Base-by-base conservation (phyloP, 1,139 yeast genomes). In the Tardiomyces blankii region DNA sequence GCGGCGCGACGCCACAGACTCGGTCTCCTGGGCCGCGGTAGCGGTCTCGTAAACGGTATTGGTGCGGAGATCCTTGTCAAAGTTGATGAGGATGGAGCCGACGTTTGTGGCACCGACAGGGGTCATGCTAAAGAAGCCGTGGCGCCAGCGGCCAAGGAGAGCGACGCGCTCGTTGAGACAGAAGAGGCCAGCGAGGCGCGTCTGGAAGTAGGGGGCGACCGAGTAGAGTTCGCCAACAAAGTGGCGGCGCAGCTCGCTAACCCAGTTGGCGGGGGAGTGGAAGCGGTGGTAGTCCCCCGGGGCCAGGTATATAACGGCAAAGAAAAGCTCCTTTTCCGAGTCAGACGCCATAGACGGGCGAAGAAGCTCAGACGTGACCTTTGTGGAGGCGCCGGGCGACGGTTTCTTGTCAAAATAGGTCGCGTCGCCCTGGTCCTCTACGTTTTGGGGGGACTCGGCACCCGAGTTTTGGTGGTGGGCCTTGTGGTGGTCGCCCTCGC, bases 91-190 rank as follows among this genome's bases (percentile, higher is more conserved):
- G 54, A 93, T 91, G 57, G 95, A 83, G 18, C 99, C 99, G 38
- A 93, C 99, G 64, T 93, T 93, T 6, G 98, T 93, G 27, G 99
- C 99, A 23, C 99, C 99, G 11, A 93, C 98, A 0, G 98, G 97
- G 2, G 95, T 89, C 99, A 93, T 93, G 51, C 95, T 83, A 68
- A 91, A 91, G 61, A 93, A 93, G 0, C 99, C 99, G 63, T 91
- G 77, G 61, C 85, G 85, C 97, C 98, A 93, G 58, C 86, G 81
- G 2, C 99, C 99, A 50, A 93, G 74, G 44, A 93, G 70, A 0
- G 97, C 95, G 8, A 93, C 98, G 57, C 99, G 76, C 67, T 93
- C 99, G 63, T 93, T 93, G 56, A 93, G 70, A 7, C 89, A 88
- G 62, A 93, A 91, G 52, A 93, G 73, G 38, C 94, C 93, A 49